phyloP scores from a whole-genome alignment of 805 yeast species.

The Metschnikowia chrysomelidarum region DNA sequence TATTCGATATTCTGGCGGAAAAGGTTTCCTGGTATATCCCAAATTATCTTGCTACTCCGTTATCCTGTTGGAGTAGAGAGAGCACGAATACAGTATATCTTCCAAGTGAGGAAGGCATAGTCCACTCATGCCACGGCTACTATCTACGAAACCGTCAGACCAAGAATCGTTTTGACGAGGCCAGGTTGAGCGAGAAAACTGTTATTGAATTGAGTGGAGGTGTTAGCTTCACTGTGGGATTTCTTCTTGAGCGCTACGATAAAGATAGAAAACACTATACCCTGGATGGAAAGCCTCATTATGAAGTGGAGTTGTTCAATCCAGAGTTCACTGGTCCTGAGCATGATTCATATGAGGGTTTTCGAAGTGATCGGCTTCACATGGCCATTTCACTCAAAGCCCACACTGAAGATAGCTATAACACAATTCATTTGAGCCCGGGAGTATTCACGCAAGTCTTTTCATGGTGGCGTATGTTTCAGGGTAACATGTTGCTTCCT shows the following conservation, averaged over 20 bases:
- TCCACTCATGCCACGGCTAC: conserved; percentile 47
- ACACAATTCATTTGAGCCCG: conserved; percentile 78
- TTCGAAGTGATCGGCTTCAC: conserved; percentile 39
- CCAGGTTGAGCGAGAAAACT: conserved; percentile 42
- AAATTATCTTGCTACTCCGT: conserved; percentile 53
- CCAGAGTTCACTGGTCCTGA: conserved; percentile 46
- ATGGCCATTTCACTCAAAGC: conserved; percentile 42
- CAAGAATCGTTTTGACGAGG: background rate
- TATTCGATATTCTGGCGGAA: conserved; percentile 43
- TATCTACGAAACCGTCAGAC: conserved; percentile 30
- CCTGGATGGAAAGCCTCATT: conserved; percentile 54
- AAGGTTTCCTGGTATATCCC: conserved; percentile 71
- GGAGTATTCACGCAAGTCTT: conserved; percentile 64
- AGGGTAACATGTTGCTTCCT: conserved; percentile 77
- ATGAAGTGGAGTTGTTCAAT: conserved; percentile 53
- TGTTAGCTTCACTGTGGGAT: conserved; percentile 55
- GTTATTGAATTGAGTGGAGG: conserved; percentile 63
- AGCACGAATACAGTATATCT: conserved; percentile 44
- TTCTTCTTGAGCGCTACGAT: conserved; percentile 49
- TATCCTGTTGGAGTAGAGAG: conserved; percentile 57
- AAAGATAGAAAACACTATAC: conserved; percentile 37
- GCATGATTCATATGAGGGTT: conserved; percentile 43
- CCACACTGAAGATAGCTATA: conserved; percentile 44
- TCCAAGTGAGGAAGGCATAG: conserved; percentile 41
- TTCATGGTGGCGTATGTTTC: conserved; percentile 83